Evolutionary conservation across 768 basidiomycete genomes (phyloP), one percentile per base, ranked within the genome.

Genomic region (Sporobolomyces roseus): DNA sequence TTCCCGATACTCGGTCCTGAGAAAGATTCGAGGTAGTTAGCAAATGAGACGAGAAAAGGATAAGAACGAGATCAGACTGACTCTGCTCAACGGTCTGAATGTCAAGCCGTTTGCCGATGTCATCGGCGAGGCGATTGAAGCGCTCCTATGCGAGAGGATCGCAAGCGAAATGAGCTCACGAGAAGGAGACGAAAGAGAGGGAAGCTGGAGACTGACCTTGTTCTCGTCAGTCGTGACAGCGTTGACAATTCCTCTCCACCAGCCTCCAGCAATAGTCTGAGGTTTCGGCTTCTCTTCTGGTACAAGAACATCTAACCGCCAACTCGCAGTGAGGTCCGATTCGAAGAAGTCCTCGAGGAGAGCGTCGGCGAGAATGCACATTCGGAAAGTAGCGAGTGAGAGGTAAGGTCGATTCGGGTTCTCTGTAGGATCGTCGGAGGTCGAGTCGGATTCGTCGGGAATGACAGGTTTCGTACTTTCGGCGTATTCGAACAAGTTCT

Each of bases 341-440:
- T 92, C 93, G 75, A 97, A 99, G 83, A 99, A 99, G 1, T 89
- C 88, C 77, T 99, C 96, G 30, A 99, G 84, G 32, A 98, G 83
- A 78, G 97, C 93, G 73, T 98, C 96, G 1, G 94, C 93, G 13
- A 99, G 83, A 7, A 99, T 89, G 46, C 98, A 94, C 96, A 98
- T 99, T 10, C 96, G 87, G 86, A 99, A 99, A 85, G 90, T 93
- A 41, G 89, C 88, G 58, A 92, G 85, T 79, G 93, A 93, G 59
- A 98, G 86, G 93, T 70, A 77, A 5, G 63, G 80, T 70, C 49
- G 77, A 70, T 62, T 75, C 6, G 68, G 68, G 54, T 78, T 77
- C 32, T 78, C 78, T 59, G 74, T 72, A 21, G 29, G 23, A 29
- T 71, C 65, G 13, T 14, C 25, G 5, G 48, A 7, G 0, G 32